Base-by-base conservation (phyloP, 768 basidiomycete species). In the Pulveroboletus sp. region DNA sequence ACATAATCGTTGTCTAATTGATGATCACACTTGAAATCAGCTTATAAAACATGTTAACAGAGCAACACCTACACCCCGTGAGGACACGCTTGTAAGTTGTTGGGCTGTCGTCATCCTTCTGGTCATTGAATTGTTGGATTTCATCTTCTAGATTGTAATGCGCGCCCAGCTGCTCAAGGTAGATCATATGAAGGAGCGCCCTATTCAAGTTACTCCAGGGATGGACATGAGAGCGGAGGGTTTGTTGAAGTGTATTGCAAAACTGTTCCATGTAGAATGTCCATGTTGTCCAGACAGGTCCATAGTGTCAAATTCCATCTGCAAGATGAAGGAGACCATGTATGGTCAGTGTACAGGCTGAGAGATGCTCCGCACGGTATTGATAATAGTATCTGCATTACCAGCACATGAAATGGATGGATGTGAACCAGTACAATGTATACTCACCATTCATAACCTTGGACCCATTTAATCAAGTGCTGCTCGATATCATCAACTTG, bases 231-330 rank as follows among this genome's bases (percentile, higher is more conserved):
- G 51, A 60, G 20, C 32, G 45, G 17, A 59, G 20, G 25, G 21
- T 31, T 4, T 23, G 5, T 31, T 55, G 37, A 6, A 64, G 38
- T 5, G n/a, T 11, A 3, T 49, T 45, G 34, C 59, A 64, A 24
- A 37, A 58, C 2, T 56, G 24, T 29, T 64, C 61, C 45, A 45
- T 37, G 2, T 3, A 41, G 36, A 66, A 62, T 5, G 58, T 46
- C 64, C 63, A 64, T 3, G 24, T 55, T 6, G 50, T 43, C 50
- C 63, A 62, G 3, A 54, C 51, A 5, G 63, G 63, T 1, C 55
- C 50, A 19, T 45, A 51, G 14, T n/a, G 17, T 19, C 23, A 17
- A 39, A 62, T 59, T 12, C 49, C 49, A 29, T 58, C 46, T 43
- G 25, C 40, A 38, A 60, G 16, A 44, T 65, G 63, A 8, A 64